Evolutionary conservation across 306 rosid species (phyloP).

Genomic region (Argentina anserina): DNA sequence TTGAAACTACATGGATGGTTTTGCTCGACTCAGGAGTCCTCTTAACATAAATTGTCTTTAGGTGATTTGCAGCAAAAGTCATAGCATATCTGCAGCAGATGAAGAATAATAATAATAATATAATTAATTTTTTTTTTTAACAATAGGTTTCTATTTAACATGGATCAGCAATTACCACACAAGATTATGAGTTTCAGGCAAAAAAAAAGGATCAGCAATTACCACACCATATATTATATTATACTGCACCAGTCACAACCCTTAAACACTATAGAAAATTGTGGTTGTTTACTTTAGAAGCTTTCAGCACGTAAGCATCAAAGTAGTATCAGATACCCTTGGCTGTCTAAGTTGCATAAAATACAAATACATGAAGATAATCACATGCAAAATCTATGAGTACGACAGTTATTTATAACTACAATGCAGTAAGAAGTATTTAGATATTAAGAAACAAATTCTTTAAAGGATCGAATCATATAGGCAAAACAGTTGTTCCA

Average conservation of each 20-base stretch:
- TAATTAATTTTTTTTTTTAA: no score
- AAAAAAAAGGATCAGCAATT: conserved; percentile 4
- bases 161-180: background rate
- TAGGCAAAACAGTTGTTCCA: background rate
- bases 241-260: background rate
- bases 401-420: background rate
- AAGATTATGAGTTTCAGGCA: no score
- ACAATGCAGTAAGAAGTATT: background rate
- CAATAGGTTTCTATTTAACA: conserved; percentile 6
- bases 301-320: background rate
- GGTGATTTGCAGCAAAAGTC: conserved; percentile 75
- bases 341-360: background rate
- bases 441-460: background rate
- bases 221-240: background rate
- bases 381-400: background rate
- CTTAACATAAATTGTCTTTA: conserved; percentile 62
- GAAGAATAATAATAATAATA: background rate
- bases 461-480: background rate
- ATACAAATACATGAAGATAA: background rate
- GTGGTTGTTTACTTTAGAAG: no score
- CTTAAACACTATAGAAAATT: no score
- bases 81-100: conserved; percentile 67
- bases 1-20: conserved; percentile 75
- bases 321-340: background rate
- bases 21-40: conserved; percentile 69